These are phyloP conservation scores for Candida alai DNA, from an alignment of 805 yeast species.

Conservation along the genomic window DNA sequence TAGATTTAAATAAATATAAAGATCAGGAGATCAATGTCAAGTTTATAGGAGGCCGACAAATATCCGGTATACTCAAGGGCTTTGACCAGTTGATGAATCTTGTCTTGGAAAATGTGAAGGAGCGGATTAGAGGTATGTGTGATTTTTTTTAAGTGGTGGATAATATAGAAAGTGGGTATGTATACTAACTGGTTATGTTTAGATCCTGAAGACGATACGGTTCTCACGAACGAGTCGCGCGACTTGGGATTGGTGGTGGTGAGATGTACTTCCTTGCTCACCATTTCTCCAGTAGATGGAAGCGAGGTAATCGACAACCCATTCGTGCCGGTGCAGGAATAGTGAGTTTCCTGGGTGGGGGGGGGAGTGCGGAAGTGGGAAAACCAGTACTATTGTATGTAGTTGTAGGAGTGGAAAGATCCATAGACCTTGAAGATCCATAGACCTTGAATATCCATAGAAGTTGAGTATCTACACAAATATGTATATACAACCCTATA, in stretches of 20 bases:
- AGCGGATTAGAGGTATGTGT: slow-evolving; percentile 53
- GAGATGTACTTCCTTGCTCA: slow-evolving; percentile 76
- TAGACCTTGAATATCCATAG: no score
- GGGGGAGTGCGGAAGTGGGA: no score
- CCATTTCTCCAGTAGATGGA: slow-evolving; percentile 73
- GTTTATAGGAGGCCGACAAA: slow-evolving; percentile 81
- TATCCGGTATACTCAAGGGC: slow-evolving; percentile 80
- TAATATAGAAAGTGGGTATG: background rate
- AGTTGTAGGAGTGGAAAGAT: no score
- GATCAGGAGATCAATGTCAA: slow-evolving; percentile 73
- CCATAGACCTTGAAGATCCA: no score
- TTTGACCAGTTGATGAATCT: slow-evolving; percentile 77
- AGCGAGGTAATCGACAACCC: slow-evolving; percentile 70
- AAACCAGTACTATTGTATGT: background rate
- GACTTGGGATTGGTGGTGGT: slow-evolving; percentile 75
- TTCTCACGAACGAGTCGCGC: slow-evolving; percentile 56
- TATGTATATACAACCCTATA: no score
- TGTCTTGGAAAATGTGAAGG: slow-evolving; percentile 68
- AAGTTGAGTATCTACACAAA: no score
- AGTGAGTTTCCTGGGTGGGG: no score
- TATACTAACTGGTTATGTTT: slow-evolving; percentile 10
- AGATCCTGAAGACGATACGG: slow-evolving; percentile 61
- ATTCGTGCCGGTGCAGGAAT: slow-evolving; percentile 32
- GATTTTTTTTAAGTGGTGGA: background rate
- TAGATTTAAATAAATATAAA: slow-evolving; percentile 72